Evolutionary conservation across 177 flowering plant species (phyloP), one percentile per base, ranked within the genome.

Genomic region (Tripterygium wilfordii): DNA sequence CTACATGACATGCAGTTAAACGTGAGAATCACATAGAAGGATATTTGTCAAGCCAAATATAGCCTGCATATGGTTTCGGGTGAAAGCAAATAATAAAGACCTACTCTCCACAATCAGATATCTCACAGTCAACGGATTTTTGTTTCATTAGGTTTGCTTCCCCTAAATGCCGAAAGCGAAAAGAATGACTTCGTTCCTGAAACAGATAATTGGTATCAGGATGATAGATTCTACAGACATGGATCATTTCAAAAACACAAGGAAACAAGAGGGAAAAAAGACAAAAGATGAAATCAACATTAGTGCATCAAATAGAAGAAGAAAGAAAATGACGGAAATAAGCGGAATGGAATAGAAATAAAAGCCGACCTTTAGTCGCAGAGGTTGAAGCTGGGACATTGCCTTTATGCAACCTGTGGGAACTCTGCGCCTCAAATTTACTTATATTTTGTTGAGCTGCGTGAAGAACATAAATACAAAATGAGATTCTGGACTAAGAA

Each of bases 121-220:
- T n/a, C n/a, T 21, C 33, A 45, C 43, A 8, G 31, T 60, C 41
- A 66, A 1, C 64, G 66, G 60, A 67, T 66, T 65, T 71, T 78
- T 36, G 70, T 57, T 30, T 75, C 78, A 36, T 51, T 68, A 47
- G 60, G 68, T 69, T 84, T 84, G 65, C 75, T 68, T 58, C 86
- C 80, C 66, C 82, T 72, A 58, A 85, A 87, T 61, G 91, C 86
- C 48, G 96, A 79, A 49, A 83, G 91, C 23, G 91, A 83, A 76
- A 87, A 87, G 75, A 87, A 87, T 49, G 90, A 83, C 65, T 83
- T 70, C 29, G 82, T 32, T 33, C 71, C 97, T 85, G 88, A 65
- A 78, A 76, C 32, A 57, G 39, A 42, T 12, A 39, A 40, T 1
- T 15, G 17, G 40, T n/a, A n/a, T n/a, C n/a, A 36, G 18, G 40